phyloP scores from a whole-genome alignment of 2,329 filamentous ascomycete species.

The Xylaria sp. region DNA sequence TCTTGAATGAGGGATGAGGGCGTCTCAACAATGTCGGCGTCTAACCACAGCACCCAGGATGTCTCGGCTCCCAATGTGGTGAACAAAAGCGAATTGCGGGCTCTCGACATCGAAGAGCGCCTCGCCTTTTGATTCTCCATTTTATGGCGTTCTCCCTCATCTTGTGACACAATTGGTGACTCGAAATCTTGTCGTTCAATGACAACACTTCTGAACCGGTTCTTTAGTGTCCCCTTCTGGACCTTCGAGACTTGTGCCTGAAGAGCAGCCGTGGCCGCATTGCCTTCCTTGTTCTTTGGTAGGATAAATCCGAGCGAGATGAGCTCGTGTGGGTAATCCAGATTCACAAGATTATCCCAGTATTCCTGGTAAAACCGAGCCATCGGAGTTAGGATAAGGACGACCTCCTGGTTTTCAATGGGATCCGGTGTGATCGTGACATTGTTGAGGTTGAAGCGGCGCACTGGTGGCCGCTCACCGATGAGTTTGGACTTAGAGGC shows the following conservation, averaged over 20 bases:
- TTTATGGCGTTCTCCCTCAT: conserved; percentile 90
- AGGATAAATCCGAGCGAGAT: conserved; percentile 97
- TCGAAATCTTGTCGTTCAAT: conserved; percentile 97
- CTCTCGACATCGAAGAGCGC: conserved; percentile 89
- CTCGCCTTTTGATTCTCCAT: conserved; percentile 88
- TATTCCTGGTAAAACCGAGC: conserved; percentile 93
- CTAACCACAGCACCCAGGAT: conserved; percentile 97
- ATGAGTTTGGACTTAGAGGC: conserved; percentile 65
- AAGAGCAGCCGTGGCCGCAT: conserved; percentile 82
- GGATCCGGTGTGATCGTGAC: conserved; percentile 84
- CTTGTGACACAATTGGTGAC: conserved; percentile 80
- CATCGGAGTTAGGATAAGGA: conserved; percentile 93
- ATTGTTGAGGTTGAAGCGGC: conserved; percentile 95
- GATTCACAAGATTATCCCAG: conserved; percentile 89
- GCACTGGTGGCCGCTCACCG: conserved; percentile 80
- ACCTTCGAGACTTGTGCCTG: conserved; percentile 88
- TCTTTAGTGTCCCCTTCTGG: conserved; percentile 81
- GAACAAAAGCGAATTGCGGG: conserved; percentile 93
- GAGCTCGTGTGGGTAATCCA: conserved; percentile 91
- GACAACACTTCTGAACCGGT: conserved; percentile 91
- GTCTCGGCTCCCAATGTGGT: conserved; percentile 91
- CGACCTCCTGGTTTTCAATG: conserved; percentile 80
- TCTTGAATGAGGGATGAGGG: conserved; percentile 89
- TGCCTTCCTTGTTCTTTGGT: conserved; percentile 92
- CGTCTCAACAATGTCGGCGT: conserved; percentile 91